Evolutionary conservation across 2,329 filamentous ascomycete species (phyloP).

Genomic region (Talaromyces sp.): DNA sequence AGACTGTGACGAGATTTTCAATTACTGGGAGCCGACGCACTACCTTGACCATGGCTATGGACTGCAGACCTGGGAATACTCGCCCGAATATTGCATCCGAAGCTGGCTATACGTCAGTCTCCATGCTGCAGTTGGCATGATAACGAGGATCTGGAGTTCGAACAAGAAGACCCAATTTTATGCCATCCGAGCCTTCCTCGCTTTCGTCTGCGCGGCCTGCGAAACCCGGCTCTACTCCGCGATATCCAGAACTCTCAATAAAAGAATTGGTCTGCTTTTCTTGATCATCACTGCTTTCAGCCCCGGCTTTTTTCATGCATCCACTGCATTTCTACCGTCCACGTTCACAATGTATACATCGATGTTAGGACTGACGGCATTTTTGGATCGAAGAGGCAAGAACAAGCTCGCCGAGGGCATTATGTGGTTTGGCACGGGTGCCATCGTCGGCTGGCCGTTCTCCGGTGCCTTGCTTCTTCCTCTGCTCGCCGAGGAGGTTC

Average conservation of each 20-base stretch:
- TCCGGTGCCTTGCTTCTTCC: slow-evolving; percentile 77
- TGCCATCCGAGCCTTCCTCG: slow-evolving; percentile 73
- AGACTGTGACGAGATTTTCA: slow-evolving; percentile 98
- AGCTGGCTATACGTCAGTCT: slow-evolving; percentile 89
- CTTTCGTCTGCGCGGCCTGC: slow-evolving; percentile 72
- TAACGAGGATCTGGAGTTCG: slow-evolving; percentile 57
- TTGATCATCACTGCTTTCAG: slow-evolving; percentile 73
- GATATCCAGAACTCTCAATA: slow-evolving; percentile 73
- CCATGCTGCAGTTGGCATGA: slow-evolving; percentile 70
- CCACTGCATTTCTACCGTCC: slow-evolving; percentile 81
- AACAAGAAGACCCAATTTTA: slow-evolving; percentile 72
- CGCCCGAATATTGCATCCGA: slow-evolving; percentile 87
- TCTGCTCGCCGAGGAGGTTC: slow-evolving; percentile 73
- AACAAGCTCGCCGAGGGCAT: slow-evolving; percentile 79
- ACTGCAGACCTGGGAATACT: slow-evolving; percentile 98
- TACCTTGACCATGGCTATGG: slow-evolving; percentile 92
- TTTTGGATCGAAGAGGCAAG: slow-evolving; percentile 84
- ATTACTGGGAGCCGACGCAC: slow-evolving; percentile 97
- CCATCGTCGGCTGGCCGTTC: slow-evolving; percentile 92
- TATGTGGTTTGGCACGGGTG: slow-evolving; percentile 84
- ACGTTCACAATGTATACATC: slow-evolving; percentile 96
- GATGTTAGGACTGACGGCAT: slow-evolving; percentile 81
- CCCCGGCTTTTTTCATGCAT: slow-evolving; percentile 91
- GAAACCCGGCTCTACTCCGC: slow-evolving; percentile 79
- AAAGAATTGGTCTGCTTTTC: slow-evolving; percentile 81